phyloP scores from a whole-genome alignment of 2,329 filamentous ascomycete genomes.

The Cephalotrichum gorgonifer region DNA sequence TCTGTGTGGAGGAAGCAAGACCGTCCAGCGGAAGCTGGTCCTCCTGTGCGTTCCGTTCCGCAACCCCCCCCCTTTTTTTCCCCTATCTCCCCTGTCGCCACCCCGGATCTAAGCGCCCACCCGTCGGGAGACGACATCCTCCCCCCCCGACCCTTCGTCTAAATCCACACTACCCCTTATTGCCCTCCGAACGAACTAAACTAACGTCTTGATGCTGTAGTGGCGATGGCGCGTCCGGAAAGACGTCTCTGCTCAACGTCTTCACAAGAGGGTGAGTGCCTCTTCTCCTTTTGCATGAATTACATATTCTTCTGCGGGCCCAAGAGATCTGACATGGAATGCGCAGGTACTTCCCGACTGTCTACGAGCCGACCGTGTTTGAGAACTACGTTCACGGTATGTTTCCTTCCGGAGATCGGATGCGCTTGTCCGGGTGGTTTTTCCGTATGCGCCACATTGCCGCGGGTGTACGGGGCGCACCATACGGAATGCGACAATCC shows the following conservation, averaged over 20 bases:
- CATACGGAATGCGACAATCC: too few relatives aligned
- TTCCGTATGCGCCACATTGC: background rate
- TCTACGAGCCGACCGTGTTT: slow-evolving; percentile 97
- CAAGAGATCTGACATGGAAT: background rate
- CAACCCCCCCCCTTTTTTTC: too few relatives aligned
- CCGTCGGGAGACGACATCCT: background rate
- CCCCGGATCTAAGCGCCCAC: background rate
- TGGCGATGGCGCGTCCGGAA: slow-evolving; percentile 92
- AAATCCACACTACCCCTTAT: background rate
- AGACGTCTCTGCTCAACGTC: slow-evolving; percentile 94
- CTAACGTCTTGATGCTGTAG: slow-evolving; percentile 29
- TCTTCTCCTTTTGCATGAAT: background rate
- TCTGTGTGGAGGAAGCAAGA: slow-evolving; percentile 64
- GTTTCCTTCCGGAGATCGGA: slow-evolving; percentile 17
- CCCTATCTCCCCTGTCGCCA: background rate
- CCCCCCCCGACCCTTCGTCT: background rate
- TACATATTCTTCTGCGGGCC: background rate
- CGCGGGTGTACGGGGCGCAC: too few relatives aligned
- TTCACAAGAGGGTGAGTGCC: slow-evolving; percentile 86
- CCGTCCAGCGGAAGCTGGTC: slow-evolving; percentile 92
- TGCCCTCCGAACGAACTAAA: background rate
- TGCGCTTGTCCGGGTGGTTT: background rate
- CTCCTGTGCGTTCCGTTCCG: slow-evolving; percentile 51
- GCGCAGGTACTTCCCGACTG: slow-evolving; percentile 83
- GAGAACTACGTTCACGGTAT: slow-evolving; percentile 98